Evolutionary conservation across 805 yeast genomes (phyloP), one percentile per base, ranked within the genome.

Genomic region (Candida xyloterini): DNA sequence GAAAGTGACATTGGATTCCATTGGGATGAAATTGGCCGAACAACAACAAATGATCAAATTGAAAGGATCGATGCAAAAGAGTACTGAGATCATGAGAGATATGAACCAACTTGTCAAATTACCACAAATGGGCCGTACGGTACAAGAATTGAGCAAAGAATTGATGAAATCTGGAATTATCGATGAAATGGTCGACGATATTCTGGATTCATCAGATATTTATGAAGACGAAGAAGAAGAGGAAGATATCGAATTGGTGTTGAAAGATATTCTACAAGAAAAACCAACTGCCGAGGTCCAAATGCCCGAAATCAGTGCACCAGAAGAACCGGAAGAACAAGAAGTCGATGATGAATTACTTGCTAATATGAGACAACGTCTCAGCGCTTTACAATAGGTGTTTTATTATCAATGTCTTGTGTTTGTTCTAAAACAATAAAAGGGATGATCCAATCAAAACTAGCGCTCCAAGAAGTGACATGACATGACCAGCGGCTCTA

Each of bases 151-250:
- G 42, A 85, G 91, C 44, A 81, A 76, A 55, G 99, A 93, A 63
- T 71, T 91, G 52, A 80, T 85, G 78, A 84, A 82, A 61, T 77
- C 85, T 10, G 93, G 93, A 0, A 76, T 93, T 31, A 88, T 93
- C 38, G 87, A 86, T 50, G 99, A 93, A 58, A 93, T 93, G 98
- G 81, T 90, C 58, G 88, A 85, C 42, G 99, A 93, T 57, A 79
- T 86, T 46, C 70, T 91, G 44, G 98, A 90, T 44, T 63, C 70
- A 35, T 64, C 77, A 42, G 81, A 74, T 15, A 87, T 81, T 22
- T 82, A 74, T 33, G 83, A 76, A 14, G 85, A 79, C 27, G 91
- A 84, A 29, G 91, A 84, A 40, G 77, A 71, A 29, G 76, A 73
- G 15, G 79, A 74, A 43, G 74, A 73, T 52, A 81, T 87, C 15